Base-by-base conservation (phyloP, 148 eudicot genomes). In the Chenopodium berlandieri region DNA sequence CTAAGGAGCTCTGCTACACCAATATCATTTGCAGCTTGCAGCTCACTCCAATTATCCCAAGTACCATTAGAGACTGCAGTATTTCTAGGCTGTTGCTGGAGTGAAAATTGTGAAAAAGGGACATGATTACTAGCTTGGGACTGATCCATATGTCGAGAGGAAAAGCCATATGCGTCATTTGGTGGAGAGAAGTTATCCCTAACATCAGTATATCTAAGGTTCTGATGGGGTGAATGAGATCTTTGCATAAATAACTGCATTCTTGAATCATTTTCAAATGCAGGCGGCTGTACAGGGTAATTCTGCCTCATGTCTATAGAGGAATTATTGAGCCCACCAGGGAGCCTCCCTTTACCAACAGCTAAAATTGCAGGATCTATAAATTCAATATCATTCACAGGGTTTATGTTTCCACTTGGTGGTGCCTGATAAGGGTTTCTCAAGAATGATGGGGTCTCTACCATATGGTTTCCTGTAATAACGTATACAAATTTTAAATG, bases 341-440 rank as follows among this genome's bases (percentile, higher is more conserved):
- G 91, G 79, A 89, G 84, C 79, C 92, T 92, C 79, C 93, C 99
- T 80, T 91, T 91, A 71, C 99, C 99, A 81, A 96, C 99, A 30
- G 99, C 98, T 86, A 97, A 82, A 78, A 97, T 97, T 71, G 99
- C 98, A 76, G 99, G 99, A 85, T 97, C 99, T 76, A 91, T 89
- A 78, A 94, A 93, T 79, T 94, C 99, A 75, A 94, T 90, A 80
- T 97, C 98, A 65, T 88, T 88, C 77, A 76, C 65, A 77, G 81
- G 73, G 85, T 82, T 80, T 52, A 83, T 62, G 83, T 91, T 86
- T 79, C 83, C 90, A 83, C 84, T 73, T 20, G 86, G 82, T 63
- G 88, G 83, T 78, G 90, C 83, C 83, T 90, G 91, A 84, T 89
- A 91, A 60, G 89, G 88, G 60, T 90, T 89, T 84, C 97, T 88